Evolutionary conservation across 2,329 filamentous ascomycete species (phyloP).

Genomic region (Graphilbum fragrans): DNA sequence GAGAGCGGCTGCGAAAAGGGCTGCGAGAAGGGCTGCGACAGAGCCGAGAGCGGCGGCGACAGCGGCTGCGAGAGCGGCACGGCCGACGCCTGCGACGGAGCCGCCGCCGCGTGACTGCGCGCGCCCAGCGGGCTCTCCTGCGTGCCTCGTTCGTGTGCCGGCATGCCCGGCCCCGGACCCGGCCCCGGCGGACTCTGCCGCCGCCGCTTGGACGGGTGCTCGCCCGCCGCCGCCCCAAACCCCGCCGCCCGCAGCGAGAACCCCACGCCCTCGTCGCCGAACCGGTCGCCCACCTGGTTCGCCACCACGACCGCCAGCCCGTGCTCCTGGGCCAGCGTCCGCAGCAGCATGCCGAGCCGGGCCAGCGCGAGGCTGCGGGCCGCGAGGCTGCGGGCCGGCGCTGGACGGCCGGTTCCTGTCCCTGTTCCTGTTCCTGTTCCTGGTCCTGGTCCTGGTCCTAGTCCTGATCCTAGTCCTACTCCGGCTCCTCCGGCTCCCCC

Average conservation of each 20-base stretch:
- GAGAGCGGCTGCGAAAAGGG: background rate
- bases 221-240: background rate
- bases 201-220: background rate
- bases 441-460: too few relatives aligned
- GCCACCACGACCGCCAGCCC: constrained; percentile 79
- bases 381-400: constrained; percentile 39
- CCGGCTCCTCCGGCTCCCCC: too few relatives aligned
- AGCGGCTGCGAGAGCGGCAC: background rate
- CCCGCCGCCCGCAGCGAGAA: constrained; percentile 10
- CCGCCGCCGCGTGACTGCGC: constrained; percentile 21
- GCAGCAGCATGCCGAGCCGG: constrained; percentile 61
- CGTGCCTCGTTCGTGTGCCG: too few relatives aligned
- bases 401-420: background rate
- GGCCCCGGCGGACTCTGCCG: background rate
- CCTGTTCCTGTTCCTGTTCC: background rate
- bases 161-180: background rate
- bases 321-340: constrained; percentile 61
- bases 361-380: constrained; percentile 66
- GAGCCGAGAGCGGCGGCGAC: background rate
- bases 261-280: constrained; percentile 23
- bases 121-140: constrained; percentile 40
- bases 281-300: constrained; percentile 91
- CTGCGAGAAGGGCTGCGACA: constrained; percentile 2
- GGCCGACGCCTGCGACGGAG: background rate
- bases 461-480: too few relatives aligned